Conservation (phyloP, 176 grass and related monocot species). For the Musa beccarii region DNA sequence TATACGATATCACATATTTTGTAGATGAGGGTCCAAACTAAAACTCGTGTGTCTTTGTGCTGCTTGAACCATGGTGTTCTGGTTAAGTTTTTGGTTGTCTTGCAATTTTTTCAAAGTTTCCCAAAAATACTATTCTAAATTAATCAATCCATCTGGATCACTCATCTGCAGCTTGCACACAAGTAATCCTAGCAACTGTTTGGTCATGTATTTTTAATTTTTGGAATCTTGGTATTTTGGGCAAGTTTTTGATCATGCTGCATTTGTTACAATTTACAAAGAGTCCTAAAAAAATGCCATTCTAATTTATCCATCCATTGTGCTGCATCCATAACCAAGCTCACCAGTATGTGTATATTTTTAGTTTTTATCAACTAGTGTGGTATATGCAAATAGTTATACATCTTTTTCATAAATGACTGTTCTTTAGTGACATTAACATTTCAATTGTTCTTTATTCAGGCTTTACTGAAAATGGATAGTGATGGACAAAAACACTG, state of each 20-base stretch:
- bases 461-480: slow-evolving; percentile 73
- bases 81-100: not conserved
- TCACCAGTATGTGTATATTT: not conserved
- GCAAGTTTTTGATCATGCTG: not conserved
- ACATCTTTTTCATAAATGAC: not conserved
- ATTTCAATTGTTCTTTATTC: slow-evolving; percentile 9
- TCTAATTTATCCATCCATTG: not conserved
- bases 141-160: not conserved
- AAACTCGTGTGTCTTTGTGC: no score
- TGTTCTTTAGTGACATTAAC: not conserved
- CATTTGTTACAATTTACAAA: not conserved
- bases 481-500: slow-evolving; percentile 63
- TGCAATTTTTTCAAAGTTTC: not conserved
- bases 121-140: not conserved
- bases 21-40: no score
- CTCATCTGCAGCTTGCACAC: not conserved
- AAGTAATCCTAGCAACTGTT: no score
- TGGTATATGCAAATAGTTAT: not conserved
- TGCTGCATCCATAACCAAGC: not conserved
- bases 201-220: no score
- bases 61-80: no score
- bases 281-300: not conserved
- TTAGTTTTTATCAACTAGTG: not conserved
- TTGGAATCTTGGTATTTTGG: no score
- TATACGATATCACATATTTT: no score